Conservation (phyloP, 306 rosid species). For the Myrica gale region DNA sequence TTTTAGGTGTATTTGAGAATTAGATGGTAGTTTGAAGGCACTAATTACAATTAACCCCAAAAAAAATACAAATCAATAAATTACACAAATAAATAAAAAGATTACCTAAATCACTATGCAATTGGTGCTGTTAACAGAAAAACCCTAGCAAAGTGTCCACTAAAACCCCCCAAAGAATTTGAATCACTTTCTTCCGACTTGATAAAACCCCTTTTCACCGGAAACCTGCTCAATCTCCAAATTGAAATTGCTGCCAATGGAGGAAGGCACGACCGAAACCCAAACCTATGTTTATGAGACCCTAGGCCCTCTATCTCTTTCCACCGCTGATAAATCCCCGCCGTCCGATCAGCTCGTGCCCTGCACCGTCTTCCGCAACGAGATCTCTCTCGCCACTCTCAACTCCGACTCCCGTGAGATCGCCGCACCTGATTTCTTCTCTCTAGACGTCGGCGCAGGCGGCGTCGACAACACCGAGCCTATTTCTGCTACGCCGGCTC, state of each 20-base stretch:
- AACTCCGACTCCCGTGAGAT: slow-evolving; percentile 30
- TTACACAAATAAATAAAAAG: no score
- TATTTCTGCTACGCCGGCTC: slow-evolving; percentile 11
- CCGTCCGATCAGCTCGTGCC: slow-evolving; percentile 40
- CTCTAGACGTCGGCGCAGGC: slow-evolving; percentile 55
- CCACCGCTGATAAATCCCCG: slow-evolving; percentile 31
- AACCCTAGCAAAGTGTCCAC: not conserved
- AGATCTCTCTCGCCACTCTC: slow-evolving; percentile 54
- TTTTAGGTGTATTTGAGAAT: no score
- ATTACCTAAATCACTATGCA: no score
- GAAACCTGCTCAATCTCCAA: not conserved
- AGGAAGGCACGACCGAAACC: slow-evolving; percentile 20
- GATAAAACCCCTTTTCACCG: not conserved
- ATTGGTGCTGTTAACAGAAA: not conserved
- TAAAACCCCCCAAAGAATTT: not conserved
- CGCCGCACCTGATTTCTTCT: slow-evolving; percentile 60
- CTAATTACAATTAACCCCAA: no score
- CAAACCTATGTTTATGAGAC: slow-evolving; percentile 56
- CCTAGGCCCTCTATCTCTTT: slow-evolving; percentile 42
- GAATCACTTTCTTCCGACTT: not conserved
- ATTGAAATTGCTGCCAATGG: slow-evolving; percentile 33
- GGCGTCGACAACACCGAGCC: slow-evolving; percentile 29
- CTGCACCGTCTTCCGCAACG: slow-evolving; percentile 68
- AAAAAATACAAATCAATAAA: no score
- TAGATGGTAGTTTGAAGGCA: no score